Conservation (phyloP, 768 basidiomycete species). For the Candolleomyces efflorescens region DNA sequence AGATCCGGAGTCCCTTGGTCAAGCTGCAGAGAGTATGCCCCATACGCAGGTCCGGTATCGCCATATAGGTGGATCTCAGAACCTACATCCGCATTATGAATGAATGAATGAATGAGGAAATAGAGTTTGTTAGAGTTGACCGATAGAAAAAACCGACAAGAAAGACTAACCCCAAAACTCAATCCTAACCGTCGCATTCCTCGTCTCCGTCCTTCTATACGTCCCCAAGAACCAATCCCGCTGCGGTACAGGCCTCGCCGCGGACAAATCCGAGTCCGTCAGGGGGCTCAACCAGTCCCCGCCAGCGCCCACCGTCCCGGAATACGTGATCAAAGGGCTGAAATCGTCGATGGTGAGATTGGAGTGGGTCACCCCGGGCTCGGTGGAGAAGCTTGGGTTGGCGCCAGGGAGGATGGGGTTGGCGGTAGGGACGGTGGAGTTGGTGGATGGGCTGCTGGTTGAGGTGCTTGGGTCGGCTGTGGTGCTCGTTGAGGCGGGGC, state of each 20-base stretch:
- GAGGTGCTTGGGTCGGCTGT: not conserved
- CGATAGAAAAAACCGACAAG: no score
- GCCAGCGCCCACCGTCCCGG: not conserved
- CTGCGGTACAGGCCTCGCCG: not conserved
- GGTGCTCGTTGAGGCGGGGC: not conserved
- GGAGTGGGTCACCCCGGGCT: constrained; percentile 8
- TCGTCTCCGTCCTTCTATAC: constrained; percentile 2
- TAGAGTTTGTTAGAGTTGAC: no score
- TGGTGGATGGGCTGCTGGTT: not conserved
- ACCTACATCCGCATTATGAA: no score
- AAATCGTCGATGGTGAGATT: constrained; percentile 9
- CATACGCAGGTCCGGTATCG: constrained; percentile 6
- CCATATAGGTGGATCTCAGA: constrained; percentile 8
- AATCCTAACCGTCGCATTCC: constrained; percentile 1
- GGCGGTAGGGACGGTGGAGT: not conserved
- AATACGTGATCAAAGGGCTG: constrained; percentile 10
- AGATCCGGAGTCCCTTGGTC: constrained; percentile 1
- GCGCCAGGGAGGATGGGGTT: not conserved
- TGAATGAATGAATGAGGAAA: no score
- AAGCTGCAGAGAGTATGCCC: constrained; percentile 1
- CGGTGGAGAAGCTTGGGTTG: not conserved
- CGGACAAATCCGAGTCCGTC: not conserved
- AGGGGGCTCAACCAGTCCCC: constrained; percentile 5
- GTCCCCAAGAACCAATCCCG: constrained; percentile 5
- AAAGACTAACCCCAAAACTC: constrained; percentile 3